Conservation (phyloP, 257 asterid genomes). For the Knoxia roxburghii region DNA sequence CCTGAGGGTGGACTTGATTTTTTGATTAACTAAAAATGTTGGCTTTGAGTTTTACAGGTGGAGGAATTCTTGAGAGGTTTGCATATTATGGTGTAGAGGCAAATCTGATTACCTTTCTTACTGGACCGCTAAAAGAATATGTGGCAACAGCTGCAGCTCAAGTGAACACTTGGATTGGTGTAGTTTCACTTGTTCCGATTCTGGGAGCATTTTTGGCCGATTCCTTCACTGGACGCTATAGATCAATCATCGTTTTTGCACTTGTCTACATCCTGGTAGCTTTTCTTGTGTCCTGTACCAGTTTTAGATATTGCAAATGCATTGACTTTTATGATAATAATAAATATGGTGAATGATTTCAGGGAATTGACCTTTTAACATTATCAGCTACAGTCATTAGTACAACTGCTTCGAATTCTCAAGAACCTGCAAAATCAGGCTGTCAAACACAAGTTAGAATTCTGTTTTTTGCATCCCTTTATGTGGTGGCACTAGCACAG, state of each 20-base stretch:
- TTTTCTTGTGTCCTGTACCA: neutral
- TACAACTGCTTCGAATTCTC: neutral
- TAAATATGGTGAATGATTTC: neutral
- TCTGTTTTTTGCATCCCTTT: slow-evolving; percentile 30
- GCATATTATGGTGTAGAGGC: slow-evolving; percentile 29
- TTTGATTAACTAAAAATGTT: too few species aligned
- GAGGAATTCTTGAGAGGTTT: slow-evolving; percentile 31
- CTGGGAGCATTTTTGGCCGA: slow-evolving; percentile 34
- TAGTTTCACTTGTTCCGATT: slow-evolving; percentile 27
- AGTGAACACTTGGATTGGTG: slow-evolving; percentile 29
- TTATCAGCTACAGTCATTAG: slow-evolving; percentile 24
- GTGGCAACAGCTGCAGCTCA: slow-evolving; percentile 29
- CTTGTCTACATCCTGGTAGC: slow-evolving; percentile 27
- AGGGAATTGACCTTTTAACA: slow-evolving; percentile 30
- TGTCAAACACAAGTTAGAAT: slow-evolving; percentile 5
- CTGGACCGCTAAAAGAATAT: slow-evolving; percentile 31
- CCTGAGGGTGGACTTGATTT: too few species aligned
- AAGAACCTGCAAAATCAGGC: slow-evolving; percentile 6
- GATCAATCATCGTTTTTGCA: slow-evolving; percentile 25
- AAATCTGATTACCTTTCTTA: slow-evolving; percentile 29
- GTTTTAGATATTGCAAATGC: neutral
- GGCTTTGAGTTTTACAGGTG: slow-evolving; percentile 6
- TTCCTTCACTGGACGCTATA: slow-evolving; percentile 25
- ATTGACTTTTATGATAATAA: neutral
- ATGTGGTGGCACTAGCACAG: slow-evolving; percentile 29